Evolutionary conservation across 2,329 filamentous ascomycete species (phyloP).

Genomic region (Claviceps cyperi): DNA sequence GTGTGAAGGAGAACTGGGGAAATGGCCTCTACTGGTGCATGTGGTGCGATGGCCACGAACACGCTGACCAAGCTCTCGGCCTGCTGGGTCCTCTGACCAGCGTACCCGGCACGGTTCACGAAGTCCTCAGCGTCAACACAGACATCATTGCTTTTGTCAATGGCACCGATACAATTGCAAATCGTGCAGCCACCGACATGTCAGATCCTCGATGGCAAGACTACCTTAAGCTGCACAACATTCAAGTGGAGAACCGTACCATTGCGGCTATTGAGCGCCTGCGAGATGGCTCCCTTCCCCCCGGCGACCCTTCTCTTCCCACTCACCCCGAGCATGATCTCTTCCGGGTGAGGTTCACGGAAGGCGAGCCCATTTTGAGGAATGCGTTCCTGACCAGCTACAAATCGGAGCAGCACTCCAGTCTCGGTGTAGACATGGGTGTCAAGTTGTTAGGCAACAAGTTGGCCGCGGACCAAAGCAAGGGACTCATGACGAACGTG

Average conservation of each 20-base stretch:
- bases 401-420: conserved; percentile 30
- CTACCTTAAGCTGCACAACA: conserved; percentile 34
- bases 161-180: conserved; percentile 36
- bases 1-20: conserved; percentile 39
- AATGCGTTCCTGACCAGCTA: conserved; percentile 39
- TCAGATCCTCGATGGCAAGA: conserved; percentile 31
- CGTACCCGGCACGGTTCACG: conserved; percentile 29
- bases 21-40: conserved; percentile 49
- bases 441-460: conserved; percentile 29
- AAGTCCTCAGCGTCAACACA: conserved; percentile 38
- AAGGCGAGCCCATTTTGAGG: conserved; percentile 29
- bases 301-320: conserved; percentile 26
- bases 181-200: conserved; percentile 23
- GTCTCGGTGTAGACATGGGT: conserved; percentile 31
- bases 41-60: conserved; percentile 50
- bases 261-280: conserved; percentile 35
- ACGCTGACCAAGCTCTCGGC: conserved; percentile 42
- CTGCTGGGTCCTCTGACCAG: conserved; percentile 32
- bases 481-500: conserved; percentile 36
- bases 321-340: conserved; percentile 35
- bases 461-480: conserved; percentile 25
- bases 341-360: conserved; percentile 38
- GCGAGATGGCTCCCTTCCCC: conserved; percentile 20
- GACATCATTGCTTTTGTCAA: conserved; percentile 45
- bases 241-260: conserved; percentile 40